Evolutionary conservation across 1,284 basidiomycete genomes (phyloP).

Genomic region (Cystobasidiaceae sp.): DNA sequence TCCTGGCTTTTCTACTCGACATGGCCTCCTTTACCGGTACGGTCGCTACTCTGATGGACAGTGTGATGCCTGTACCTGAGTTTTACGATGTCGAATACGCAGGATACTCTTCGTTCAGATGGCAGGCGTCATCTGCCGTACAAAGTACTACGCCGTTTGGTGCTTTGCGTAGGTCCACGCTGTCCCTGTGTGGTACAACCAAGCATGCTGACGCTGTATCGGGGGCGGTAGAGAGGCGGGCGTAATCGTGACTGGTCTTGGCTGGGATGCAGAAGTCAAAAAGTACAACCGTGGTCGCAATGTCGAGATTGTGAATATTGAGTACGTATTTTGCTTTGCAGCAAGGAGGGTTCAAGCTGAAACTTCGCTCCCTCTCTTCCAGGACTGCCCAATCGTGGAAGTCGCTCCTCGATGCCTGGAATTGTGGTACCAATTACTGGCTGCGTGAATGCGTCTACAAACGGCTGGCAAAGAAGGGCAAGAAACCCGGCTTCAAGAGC

Average conservation of each 20-base stretch:
- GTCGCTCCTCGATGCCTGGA: slow-evolving; percentile 58
- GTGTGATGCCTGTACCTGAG: too few relatives aligned
- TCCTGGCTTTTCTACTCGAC: slow-evolving; percentile 55
- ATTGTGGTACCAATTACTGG: slow-evolving; percentile 93
- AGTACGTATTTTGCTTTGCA: slow-evolving; percentile 53
- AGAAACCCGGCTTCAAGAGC: slow-evolving; percentile 67
- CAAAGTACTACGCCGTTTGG: slow-evolving; percentile 91
- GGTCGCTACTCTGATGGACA: too few relatives aligned
- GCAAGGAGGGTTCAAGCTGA: not conserved
- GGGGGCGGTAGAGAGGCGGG: slow-evolving; percentile 59
- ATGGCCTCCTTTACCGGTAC: slow-evolving; percentile 58
- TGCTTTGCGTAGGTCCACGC: slow-evolving; percentile 61
- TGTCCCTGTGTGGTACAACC: not conserved
- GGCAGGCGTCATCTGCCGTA: slow-evolving; percentile 70
- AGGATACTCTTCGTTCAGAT: slow-evolving; percentile 69
- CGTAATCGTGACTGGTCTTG: slow-evolving; percentile 88
- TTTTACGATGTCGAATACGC: too few relatives aligned
- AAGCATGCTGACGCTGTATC: not conserved
- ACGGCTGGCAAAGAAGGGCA: slow-evolving; percentile 79
- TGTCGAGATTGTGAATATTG: slow-evolving; percentile 72
- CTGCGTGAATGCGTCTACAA: slow-evolving; percentile 95
- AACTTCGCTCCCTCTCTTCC: not conserved
- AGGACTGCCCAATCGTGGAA: slow-evolving; percentile 23
- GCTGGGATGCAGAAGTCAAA: slow-evolving; percentile 70
- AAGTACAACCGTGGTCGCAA: slow-evolving; percentile 86